phyloP scores from a whole-genome alignment of 768 basidiomycete genomes.

The Lentinula detonsa region DNA sequence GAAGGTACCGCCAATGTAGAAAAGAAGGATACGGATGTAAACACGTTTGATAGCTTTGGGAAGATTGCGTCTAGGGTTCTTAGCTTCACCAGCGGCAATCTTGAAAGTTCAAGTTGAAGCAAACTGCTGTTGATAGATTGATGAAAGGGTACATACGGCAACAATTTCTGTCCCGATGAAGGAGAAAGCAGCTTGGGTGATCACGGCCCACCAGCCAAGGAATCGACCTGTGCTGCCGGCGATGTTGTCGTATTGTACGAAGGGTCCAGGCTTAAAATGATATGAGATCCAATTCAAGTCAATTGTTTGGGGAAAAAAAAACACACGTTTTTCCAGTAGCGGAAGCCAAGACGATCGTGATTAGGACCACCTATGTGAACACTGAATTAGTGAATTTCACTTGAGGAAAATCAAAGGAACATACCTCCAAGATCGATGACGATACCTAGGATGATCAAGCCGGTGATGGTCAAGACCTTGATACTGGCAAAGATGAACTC shows the following conservation, averaged over 20 bases:
- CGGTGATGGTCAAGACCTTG: conserved; percentile 83
- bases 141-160: conserved; percentile 45
- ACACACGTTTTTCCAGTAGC: conserved; percentile 11
- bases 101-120: conserved; percentile 24
- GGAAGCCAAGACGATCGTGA: conserved; percentile 56
- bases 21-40: conserved; percentile 79
- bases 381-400: not conserved
- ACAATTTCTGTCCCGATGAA: conserved; percentile 95
- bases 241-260: conserved; percentile 65
- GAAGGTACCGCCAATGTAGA: conserved; percentile 62
- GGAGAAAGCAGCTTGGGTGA: conserved; percentile 89
- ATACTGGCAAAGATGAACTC: conserved; percentile 75
- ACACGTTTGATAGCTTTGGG: conserved; percentile 65
- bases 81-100: conserved; percentile 88
- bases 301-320: not conserved
- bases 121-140: not conserved
- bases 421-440: conserved; percentile 75
- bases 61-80: conserved; percentile 65
- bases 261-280: conserved; percentile 76
- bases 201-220: conserved; percentile 55
- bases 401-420: conserved; percentile 2
- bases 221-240: conserved; percentile 70
- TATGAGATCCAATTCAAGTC: conserved; percentile 74
- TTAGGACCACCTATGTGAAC: conserved; percentile 61
- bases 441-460: conserved; percentile 62